Conservation (phyloP, 202 grass and related monocot species). For the Alloteropsis angusta region DNA sequence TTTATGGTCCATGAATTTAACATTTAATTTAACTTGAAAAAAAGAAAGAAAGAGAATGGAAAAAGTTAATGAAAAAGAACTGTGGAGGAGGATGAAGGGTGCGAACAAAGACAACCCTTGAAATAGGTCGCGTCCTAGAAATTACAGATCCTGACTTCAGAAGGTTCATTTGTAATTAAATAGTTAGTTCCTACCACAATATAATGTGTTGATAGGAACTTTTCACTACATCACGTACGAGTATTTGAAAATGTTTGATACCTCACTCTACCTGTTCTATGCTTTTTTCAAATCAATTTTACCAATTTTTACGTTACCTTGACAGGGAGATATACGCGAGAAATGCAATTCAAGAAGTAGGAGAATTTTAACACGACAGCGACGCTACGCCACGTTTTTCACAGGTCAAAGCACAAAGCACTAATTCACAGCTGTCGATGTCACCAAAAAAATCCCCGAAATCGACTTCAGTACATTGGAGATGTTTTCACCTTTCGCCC, state of each 20-base stretch:
- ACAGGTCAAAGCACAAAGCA: not conserved
- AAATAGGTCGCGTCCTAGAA: not conserved
- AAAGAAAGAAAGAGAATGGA: not conserved
- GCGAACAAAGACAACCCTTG: not conserved
- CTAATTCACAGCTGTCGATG: not conserved
- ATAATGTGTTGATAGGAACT: not conserved
- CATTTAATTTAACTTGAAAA: not conserved
- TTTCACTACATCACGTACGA: not conserved
- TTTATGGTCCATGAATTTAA: not conserved
- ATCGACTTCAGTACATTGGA: not conserved
- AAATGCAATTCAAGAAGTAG: not conserved
- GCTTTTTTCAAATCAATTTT: not conserved
- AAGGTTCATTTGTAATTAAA: not conserved
- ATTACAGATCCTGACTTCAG: not conserved
- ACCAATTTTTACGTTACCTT: not conserved
- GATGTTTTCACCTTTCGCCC: conserved; percentile 37
- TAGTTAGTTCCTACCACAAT: not conserved
- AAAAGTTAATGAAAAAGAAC: not conserved
- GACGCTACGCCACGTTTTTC: not conserved
- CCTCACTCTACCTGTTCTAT: not conserved
- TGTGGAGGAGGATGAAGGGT: not conserved
- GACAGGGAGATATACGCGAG: not conserved
- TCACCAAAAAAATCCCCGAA: not conserved
- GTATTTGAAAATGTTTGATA: not conserved
- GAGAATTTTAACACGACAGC: not conserved